Evolutionary conservation across 108 stramenopile genomes (phyloP), one percentile per base, ranked within the genome.

Genomic region (Nannochloropsis salina): DNA sequence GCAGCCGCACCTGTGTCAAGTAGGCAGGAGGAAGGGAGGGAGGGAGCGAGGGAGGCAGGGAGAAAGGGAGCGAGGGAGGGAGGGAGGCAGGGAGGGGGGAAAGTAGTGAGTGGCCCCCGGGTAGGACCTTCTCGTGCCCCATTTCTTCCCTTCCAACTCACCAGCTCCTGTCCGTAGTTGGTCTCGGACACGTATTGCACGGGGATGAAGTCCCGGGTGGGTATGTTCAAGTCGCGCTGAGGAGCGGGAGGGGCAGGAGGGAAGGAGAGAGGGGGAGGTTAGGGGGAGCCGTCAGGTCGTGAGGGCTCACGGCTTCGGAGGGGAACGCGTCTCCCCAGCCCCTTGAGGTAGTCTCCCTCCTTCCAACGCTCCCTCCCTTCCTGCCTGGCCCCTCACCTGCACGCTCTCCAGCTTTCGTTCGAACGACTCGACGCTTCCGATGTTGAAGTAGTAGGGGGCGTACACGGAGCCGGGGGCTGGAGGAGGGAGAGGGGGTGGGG

Each of bases 401-500:
- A 96, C 94, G 79, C 92, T 92, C 83, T 96, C 92, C 42, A 99
- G 91, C 89, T 98, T 98, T 43, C 96, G 93, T 93, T 99, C 98
- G 84, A 99, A 97, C 5, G 93, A 93, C 86, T 99, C 97, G 21
- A 98, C 96, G 86, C 93, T 93, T 5, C 98, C 97, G 89, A 99
- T 99, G 86, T 94, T 93, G 92, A 99, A 99, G 89, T 95, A 94
- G 88, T 95, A 95, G 3, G 93, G 92, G 40, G 93, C 89, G 74
- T 89, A 83, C 20, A 41, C 81, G 11, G 10, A 20, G 11, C 81
- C 40, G 41, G 42, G 42, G 41, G 42, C 81, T 42, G 42, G 12
- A 10, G 1, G 20, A 20, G 40, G 20, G 42, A 20, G 41, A 10
- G 81, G 1, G 41, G 42, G 42, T 10, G 81, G 41, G 81, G 40